Base-by-base conservation (phyloP, 2,329 filamentous ascomycete genomes). In the Sphaerulina vaccinii region DNA sequence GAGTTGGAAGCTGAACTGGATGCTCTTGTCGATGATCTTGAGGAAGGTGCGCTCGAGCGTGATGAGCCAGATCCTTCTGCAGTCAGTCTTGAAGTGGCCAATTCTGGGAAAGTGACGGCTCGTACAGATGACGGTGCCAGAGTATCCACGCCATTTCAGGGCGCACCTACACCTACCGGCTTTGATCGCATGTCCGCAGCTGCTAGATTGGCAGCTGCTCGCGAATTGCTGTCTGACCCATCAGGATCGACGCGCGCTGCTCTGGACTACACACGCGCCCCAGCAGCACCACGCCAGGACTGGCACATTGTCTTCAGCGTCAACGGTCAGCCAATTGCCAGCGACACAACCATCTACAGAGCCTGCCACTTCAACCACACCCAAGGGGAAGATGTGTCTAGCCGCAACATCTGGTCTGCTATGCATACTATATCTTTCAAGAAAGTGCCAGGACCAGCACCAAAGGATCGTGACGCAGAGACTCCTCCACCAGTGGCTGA, bases 291-390 rank as follows among this genome's bases (percentile, higher is more conserved):
- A 0, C 89, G 91, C 1, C 87, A 95, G 66, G 91, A 97, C 66
- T 99, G 93, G 93, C 92, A 99, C 65, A 90, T 99, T 55, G 89
- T 97, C 65, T 99, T 99, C 71, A 91, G 83, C 60, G 81, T 97
- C 43, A 87, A 95, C 58, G 87, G 81, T 47, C 90, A 90, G 68
- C 80, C 87, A 1, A 87, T 99, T 52, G 79, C 88, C 0, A 93
- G 91, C 61, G 91, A 97, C 63, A 96, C 89, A 0, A 99, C 93
- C 0, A 92, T 99, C 50, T 99, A 97, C 66, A 86, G 92, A 41
- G 93, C 93, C 24, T 89, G 97, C 7, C 89, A 96, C 65, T 87
- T 83, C 66, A 82, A 79, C 73, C 78, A 81, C 53, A 71, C 76
- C 11, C 73, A 79, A 42, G 68, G 78, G 9, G 81, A 87, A 16